Percentiles rank a stretch among this genome's conserved stretches.
phyloP scores from a whole-genome alignment of 768 basidiomycete species.

The Lactifluus hygrophoroides region DNA sequence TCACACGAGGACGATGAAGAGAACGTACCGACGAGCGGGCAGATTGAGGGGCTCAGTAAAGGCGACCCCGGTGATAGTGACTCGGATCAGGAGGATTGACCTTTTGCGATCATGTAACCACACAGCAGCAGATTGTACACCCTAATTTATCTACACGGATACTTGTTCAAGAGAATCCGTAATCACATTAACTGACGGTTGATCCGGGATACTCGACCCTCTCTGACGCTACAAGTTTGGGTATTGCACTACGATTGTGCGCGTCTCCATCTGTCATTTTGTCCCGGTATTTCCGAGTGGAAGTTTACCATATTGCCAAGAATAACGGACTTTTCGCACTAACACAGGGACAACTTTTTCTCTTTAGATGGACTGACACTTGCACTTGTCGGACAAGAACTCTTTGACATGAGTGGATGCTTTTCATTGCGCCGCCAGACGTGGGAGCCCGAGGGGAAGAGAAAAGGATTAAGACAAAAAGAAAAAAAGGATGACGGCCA shows the following conservation, averaged over 20 bases:
- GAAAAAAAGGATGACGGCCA: too few relatives aligned
- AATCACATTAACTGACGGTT: background rate
- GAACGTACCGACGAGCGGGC: slow-evolving; percentile 23
- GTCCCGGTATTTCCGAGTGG: background rate
- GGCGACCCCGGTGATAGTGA: slow-evolving; percentile 34
- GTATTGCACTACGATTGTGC: background rate
- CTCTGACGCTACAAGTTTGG: background rate
- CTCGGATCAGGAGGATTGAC: slow-evolving; percentile 16
- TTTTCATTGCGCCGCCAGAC: background rate
- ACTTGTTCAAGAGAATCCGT: slow-evolving; percentile 3
- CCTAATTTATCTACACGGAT: slow-evolving; percentile 5
- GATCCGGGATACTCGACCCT: slow-evolving; percentile 7
- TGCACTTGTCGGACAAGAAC: background rate
- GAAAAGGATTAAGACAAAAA: background rate
- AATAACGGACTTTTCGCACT: background rate
- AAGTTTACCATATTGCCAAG: background rate
- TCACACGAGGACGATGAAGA: slow-evolving; percentile 35
- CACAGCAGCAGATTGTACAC: background rate
- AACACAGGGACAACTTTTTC: background rate
- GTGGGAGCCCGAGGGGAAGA: background rate
- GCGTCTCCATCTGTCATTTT: background rate
- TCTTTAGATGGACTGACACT: background rate
- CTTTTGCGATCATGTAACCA: slow-evolving; percentile 1
- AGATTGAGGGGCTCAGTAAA: slow-evolving; percentile 28
- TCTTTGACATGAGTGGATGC: background rate